A percentile compares a stretch with the other conserved stretches of the same genome.
These are phyloP conservation scores for Mentha longifolia DNA, from an alignment of 257 asterid genomes.

Conservation along the genomic window DNA sequence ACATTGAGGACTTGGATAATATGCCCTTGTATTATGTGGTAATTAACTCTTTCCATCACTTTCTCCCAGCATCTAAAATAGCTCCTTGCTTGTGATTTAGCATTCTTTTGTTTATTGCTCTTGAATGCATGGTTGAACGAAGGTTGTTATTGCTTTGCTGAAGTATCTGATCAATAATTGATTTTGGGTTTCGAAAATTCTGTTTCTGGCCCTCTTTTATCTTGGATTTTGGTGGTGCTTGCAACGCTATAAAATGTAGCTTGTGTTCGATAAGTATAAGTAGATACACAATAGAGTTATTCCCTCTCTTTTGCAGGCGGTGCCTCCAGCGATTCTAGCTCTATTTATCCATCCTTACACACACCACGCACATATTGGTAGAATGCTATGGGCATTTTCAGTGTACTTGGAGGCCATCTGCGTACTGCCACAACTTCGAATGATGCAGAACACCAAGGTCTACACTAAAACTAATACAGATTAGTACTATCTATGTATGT, in stretches of 20 bases:
- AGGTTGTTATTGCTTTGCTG: background rate
- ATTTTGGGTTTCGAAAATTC: background rate
- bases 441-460: slow-evolving; percentile 92
- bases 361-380: slow-evolving; percentile 40
- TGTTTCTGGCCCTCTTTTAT: background rate
- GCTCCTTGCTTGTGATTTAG: background rate
- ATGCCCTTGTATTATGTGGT: slow-evolving; percentile 76
- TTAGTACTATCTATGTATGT: background rate
- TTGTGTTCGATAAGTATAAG: background rate
- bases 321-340: slow-evolving; percentile 67
- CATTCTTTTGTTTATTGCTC: background rate
- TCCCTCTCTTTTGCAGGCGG: slow-evolving; percentile 45
- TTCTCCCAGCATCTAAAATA: background rate
- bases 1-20: slow-evolving; percentile 66
- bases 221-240: background rate
- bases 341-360: slow-evolving; percentile 67
- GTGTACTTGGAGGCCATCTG: slow-evolving; percentile 83
- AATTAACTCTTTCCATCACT: slow-evolving; percentile 10
- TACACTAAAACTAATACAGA: background rate
- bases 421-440: slow-evolving; percentile 87
- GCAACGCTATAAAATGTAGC: background rate
- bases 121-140: background rate
- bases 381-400: slow-evolving; percentile 83
- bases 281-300: background rate
- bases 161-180: no score